These are phyloP conservation scores for Curvularia lunata DNA, from an alignment of 2,329 filamentous ascomycete genomes.

Conservation along the genomic window DNA sequence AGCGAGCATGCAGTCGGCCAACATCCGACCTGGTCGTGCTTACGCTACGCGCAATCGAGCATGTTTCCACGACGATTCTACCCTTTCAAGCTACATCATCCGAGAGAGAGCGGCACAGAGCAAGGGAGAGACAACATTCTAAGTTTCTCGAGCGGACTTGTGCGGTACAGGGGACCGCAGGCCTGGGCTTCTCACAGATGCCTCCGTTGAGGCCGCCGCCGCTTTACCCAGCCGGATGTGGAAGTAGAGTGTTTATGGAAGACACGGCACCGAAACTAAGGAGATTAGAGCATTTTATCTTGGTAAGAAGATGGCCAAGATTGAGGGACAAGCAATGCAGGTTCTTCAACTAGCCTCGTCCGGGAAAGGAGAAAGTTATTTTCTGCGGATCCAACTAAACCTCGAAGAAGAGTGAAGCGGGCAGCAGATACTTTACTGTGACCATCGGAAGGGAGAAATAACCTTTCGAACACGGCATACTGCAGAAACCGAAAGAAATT, in stretches of 20 bases:
- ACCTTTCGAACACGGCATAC: neutral
- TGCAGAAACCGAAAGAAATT: neutral
- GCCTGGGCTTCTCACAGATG: neutral
- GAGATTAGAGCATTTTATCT: neutral
- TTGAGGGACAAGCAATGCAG: neutral
- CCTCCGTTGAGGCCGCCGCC: neutral
- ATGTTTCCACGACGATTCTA: neutral
- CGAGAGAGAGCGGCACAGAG: neutral
- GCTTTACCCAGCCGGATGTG: neutral
- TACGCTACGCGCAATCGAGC: neutral
- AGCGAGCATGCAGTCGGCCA: too few relatives aligned
- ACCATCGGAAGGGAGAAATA: neutral
- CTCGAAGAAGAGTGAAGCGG: neutral
- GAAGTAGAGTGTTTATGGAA: neutral
- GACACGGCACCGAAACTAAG: neutral
- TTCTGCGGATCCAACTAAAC: neutral
- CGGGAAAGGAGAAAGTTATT: too few relatives aligned
- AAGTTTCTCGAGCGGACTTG: neutral
- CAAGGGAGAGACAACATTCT: neutral
- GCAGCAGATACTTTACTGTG: neutral
- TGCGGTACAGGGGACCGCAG: neutral
- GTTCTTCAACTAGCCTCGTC: neutral
- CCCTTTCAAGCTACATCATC: neutral
- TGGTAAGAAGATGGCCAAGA: too few relatives aligned
- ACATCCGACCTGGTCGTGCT: too few relatives aligned